These are phyloP conservation scores for Talaromyces proteolyticus DNA, from an alignment of 495 filamentous ascomycete genomes.

Conservation along the genomic window DNA sequence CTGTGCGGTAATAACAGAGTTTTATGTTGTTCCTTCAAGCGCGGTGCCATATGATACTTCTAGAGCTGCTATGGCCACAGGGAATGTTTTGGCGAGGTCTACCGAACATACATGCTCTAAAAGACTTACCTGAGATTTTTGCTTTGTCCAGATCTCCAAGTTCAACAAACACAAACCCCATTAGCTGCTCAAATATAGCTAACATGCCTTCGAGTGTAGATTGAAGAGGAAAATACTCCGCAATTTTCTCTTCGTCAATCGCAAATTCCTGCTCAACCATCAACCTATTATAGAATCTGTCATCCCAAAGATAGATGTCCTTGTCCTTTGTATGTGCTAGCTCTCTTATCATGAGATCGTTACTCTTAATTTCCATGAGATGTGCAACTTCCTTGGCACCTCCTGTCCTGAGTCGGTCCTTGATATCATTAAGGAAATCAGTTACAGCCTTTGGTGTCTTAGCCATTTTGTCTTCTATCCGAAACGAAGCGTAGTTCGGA, in stretches of 20 bases:
- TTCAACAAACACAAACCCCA: slow-evolving; percentile 86
- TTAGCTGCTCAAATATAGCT: slow-evolving; percentile 85
- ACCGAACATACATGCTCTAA: no score
- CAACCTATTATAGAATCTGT: slow-evolving; percentile 77
- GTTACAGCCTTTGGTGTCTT: slow-evolving; percentile 83
- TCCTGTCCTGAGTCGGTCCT: slow-evolving; percentile 63
- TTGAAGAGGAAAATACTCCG: slow-evolving; percentile 89
- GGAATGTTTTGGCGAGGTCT: no score
- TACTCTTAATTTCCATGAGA: slow-evolving; percentile 72
- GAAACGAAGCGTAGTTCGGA: slow-evolving; percentile 83
- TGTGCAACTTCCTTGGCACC: slow-evolving; percentile 69
- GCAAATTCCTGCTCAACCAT: slow-evolving; percentile 88
- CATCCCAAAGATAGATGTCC: slow-evolving; percentile 88
- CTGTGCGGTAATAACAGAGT: no score
- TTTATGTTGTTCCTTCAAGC: no score
- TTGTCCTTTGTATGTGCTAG: slow-evolving; percentile 55
- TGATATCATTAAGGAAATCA: slow-evolving; percentile 76
- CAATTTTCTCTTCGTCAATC: slow-evolving; percentile 81
- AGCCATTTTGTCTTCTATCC: slow-evolving; percentile 95
- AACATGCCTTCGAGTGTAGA: slow-evolving; percentile 86
- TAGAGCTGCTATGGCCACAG: no score
- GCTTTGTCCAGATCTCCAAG: slow-evolving; percentile 55
- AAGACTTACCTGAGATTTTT: no score
- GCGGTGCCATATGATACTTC: no score
- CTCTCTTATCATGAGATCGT: slow-evolving; percentile 59